phyloP scores from a whole-genome alignment of 768 basidiomycete species.

The Trametes villosa region DNA sequence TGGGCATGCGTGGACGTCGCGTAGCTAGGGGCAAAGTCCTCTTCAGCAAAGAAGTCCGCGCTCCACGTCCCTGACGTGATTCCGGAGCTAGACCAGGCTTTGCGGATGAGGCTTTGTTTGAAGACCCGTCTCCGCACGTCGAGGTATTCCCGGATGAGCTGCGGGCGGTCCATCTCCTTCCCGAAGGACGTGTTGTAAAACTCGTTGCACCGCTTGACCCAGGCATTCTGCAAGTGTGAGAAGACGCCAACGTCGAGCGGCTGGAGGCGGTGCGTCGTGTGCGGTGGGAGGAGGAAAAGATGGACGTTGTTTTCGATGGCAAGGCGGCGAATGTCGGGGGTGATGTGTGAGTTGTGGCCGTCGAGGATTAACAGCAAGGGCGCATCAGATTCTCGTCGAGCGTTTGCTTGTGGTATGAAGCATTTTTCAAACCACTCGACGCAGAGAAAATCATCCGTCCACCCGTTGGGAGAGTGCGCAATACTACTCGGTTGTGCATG shows the following conservation, averaged over 20 bases:
- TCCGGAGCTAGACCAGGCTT: background rate
- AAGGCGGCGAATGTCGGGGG: conserved; percentile 28
- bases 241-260: conserved; percentile 49
- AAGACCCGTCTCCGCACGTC: background rate
- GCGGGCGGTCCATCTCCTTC: background rate
- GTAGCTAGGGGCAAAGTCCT: background rate
- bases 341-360: conserved; percentile 49
- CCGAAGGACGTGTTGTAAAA: background rate
- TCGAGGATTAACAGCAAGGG: conserved; percentile 46
- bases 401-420: conserved; percentile 44
- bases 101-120: background rate
- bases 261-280: conserved; percentile 48
- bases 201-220: conserved; percentile 23
- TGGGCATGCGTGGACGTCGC: background rate
- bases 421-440: conserved; percentile 43
- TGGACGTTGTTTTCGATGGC: conserved; percentile 37
- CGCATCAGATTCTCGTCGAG: conserved; percentile 32
- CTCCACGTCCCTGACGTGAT: background rate
- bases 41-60: background rate
- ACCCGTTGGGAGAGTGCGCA: conserved; percentile 43
- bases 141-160: background rate
- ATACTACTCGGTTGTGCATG: conserved; percentile 34
- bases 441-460: conserved; percentile 44
- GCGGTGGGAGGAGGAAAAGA: conserved; percentile 42
- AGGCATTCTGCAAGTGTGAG: conserved; percentile 35